These are phyloP conservation scores for Cylindrotheca fusiformis DNA, from an alignment of 108 stramenopile genomes.

Conservation along the genomic window DNA sequence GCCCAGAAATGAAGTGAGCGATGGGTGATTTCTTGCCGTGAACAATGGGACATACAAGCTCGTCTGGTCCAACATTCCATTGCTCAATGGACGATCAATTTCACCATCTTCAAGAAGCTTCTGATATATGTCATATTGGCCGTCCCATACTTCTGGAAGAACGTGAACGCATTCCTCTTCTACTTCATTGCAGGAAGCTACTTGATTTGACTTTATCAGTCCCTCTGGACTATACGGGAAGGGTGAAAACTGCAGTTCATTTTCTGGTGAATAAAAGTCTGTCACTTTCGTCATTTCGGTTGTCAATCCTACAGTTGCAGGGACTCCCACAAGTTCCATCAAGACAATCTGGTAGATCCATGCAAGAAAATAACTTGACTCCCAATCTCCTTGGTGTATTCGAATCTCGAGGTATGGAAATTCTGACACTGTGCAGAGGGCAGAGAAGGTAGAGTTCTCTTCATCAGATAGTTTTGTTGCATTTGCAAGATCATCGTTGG, in stretches of 20 bases:
- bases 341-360: constrained; percentile 36
- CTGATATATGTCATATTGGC: constrained; percentile 5
- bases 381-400: constrained; percentile 32
- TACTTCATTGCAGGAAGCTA: constrained; percentile 3
- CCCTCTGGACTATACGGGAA: constrained; percentile 16
- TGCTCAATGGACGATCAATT: constrained; percentile 16
- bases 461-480: background rate
- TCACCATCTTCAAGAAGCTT: background rate
- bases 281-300: background rate
- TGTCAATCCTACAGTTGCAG: constrained; percentile 21
- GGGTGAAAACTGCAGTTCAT: constrained; percentile 14
- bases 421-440: background rate
- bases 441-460: background rate
- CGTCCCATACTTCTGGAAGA: constrained; percentile 32
- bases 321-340: constrained; percentile 29
- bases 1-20: constrained; percentile 29
- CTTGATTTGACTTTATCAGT: constrained; percentile 7
- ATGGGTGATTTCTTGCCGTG: constrained; percentile 26
- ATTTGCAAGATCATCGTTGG: constrained; percentile 7
- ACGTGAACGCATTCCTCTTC: constrained; percentile 27
- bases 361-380: constrained; percentile 17
- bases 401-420: constrained; percentile 25
- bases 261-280: constrained; percentile 26
- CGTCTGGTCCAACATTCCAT: constrained; percentile 27
- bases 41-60: constrained; percentile 33